Evolutionary conservation across 805 yeast genomes (phyloP).

Genomic region (Saccharomycopsis vini): DNA sequence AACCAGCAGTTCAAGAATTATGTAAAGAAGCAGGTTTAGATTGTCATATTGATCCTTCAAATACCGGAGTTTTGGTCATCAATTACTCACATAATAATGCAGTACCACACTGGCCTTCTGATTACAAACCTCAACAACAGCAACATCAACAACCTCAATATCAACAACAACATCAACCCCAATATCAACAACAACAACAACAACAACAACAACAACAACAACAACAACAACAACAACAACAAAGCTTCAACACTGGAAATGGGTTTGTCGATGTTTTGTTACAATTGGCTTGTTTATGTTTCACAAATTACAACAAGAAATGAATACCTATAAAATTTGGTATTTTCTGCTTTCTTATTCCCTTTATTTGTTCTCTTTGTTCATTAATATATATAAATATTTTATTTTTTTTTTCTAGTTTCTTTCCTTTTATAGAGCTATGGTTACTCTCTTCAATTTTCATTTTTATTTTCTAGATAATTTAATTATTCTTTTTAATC

Average conservation of each 20-base stretch:
- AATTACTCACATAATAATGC: conserved; percentile 20
- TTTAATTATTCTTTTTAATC: no score
- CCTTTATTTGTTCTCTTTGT: no score
- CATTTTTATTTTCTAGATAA: no score
- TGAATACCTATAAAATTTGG: no score
- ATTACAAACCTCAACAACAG: conserved; percentile 24
- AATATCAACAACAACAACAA: conserved; percentile 21
- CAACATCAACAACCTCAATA: conserved; percentile 22
- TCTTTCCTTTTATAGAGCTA: no score
- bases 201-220: conserved; percentile 22
- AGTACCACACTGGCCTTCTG: conserved; percentile 16
- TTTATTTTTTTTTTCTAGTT: no score
- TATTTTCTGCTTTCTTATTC: no score
- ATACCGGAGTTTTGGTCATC: conserved; percentile 73
- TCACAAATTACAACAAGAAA: conserved; percentile 25
- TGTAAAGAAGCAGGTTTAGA: conserved; percentile 59
- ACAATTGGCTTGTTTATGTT: conserved; percentile 29
- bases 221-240: conserved; percentile 20
- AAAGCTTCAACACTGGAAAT: conserved; percentile 6
- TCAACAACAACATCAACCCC: conserved; percentile 23
- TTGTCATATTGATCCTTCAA: conserved; percentile 56
- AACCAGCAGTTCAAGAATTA: conserved; percentile 78
- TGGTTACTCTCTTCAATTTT: no score
- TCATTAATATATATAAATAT: no score
- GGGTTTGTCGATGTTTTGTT: conserved; percentile 21